phyloP scores from a whole-genome alignment of 192 early-diverging fungal genomes.

The Entomortierella lignicola region DNA sequence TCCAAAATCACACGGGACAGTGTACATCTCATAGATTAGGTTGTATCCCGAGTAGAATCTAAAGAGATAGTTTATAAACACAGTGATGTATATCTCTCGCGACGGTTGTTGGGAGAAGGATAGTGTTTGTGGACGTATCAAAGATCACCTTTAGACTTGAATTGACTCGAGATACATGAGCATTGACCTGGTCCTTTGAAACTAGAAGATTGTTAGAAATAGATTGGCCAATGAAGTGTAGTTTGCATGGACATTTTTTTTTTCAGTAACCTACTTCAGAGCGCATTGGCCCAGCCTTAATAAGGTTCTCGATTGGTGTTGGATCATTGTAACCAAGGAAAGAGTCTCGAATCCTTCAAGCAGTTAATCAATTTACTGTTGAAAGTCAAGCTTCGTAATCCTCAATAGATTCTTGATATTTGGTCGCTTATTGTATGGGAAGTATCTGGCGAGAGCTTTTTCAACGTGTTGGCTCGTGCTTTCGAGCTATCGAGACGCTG shows the following conservation, averaged over 20 bases:
- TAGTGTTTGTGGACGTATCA: slow-evolving; percentile 31
- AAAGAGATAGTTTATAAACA: slow-evolving; percentile 23
- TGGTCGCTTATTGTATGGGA: background rate
- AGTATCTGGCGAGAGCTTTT: background rate
- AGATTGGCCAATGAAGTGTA: no score
- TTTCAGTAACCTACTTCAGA: background rate
- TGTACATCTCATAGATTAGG: slow-evolving; percentile 6
- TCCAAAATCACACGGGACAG: slow-evolving; percentile 18
- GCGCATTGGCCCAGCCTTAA: background rate
- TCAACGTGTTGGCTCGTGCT: slow-evolving; percentile 1
- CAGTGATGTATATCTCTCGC: slow-evolving; percentile 15
- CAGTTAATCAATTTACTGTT: no score
- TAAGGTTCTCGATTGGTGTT: no score
- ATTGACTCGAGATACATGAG: background rate
- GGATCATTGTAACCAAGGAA: background rate
- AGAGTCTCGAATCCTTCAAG: slow-evolving; percentile 20
- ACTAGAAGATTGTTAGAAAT: no score
- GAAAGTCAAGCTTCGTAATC: no score
- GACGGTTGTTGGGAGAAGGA: slow-evolving; percentile 12
- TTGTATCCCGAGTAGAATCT: slow-evolving; percentile 23
- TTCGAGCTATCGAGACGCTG: background rate
- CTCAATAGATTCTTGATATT: no score
- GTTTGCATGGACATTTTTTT: no score
- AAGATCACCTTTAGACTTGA: slow-evolving; percentile 16
- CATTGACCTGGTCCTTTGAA: slow-evolving; percentile 2